Evolutionary conservation across 805 yeast species (phyloP), one percentile per base, ranked within the genome.

Genomic region (Metschnikowia noctiluminum): DNA sequence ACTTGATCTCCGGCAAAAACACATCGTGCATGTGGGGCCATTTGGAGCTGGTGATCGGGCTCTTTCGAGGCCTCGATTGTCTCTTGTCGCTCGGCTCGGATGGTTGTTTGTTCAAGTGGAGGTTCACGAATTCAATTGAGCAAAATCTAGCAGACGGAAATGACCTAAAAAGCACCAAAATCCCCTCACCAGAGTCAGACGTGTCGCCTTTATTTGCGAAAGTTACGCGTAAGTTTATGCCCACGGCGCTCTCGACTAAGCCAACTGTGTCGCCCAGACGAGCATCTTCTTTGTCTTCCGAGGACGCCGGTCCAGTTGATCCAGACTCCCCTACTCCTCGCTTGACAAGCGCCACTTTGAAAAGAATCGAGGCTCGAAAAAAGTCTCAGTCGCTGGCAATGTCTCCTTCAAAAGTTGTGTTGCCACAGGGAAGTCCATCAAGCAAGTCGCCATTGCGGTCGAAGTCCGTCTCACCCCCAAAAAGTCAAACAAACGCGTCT

Each of bases 61-160:
- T 84, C 15, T 51, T 63, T 7, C 46, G 66, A 9, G 45, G 54
- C 7, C 56, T 55, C 2, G 50, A 58, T 6, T 58, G 69, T 13
- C 59, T 76, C 28, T 53, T 78, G 1, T 71, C 82, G 0, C 66
- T 79, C 13, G 75, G 83, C 16, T 65, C 64, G 7, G 83, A 77
- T 55, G 86, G 85, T 0, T 80, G 85, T 58, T 58, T 80, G 43
- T 79, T 81, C 50, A 61, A 59, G 7, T 81, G 85, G 85, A 54
- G 56, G 3, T 2, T 43, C n/a, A 9, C 21, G 13, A 13, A 16
- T 8, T 28, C 15, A 3, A 14, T 7, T 6, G 50, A 46, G 6
- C 34, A 13, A 5, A 46, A 42, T 10, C 30, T 14, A 28, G 35
- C 14, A 9, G 28, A 13, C 7, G n/a, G 7, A 21, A 35, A 15